Percentiles rank a stretch among this genome's conserved stretches.
Conservation (phyloP, 2,329 filamentous ascomycete genomes). For the Colletotrichum cereale region DNA sequence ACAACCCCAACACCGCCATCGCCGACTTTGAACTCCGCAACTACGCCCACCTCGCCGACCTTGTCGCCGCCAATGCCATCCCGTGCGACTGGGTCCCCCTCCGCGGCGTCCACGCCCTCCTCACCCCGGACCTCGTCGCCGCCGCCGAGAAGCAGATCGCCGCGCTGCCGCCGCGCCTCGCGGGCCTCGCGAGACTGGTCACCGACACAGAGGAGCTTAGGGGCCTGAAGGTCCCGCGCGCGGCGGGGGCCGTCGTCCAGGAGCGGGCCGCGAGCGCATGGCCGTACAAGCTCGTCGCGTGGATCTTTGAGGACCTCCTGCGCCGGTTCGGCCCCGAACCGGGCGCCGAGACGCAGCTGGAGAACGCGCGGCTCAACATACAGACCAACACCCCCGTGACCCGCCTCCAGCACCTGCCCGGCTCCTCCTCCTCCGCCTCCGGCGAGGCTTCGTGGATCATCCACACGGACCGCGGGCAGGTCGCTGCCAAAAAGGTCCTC, state of each 20-base stretch:
- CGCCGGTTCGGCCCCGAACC: conserved; percentile 40
- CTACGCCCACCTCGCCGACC: conserved; percentile 68
- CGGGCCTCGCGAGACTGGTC: conserved; percentile 58
- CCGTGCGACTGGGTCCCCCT: conserved; percentile 77
- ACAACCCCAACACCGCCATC: conserved; percentile 69
- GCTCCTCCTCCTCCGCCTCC: conserved; percentile 8
- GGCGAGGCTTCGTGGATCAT: conserved; percentile 65
- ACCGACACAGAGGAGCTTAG: conserved; percentile 56
- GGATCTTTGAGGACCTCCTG: conserved; percentile 73
- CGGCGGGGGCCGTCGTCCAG: conserved; percentile 74
- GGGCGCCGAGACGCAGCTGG: conserved; percentile 43
- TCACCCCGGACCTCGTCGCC: conserved; percentile 66
- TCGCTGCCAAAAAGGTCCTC: conserved; percentile 74
- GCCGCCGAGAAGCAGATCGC: conserved; percentile 64
- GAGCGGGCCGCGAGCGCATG: conserved; percentile 76
- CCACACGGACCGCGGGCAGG: conserved; percentile 76
- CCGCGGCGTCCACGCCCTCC: conserved; percentile 74
- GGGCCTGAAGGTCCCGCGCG: conserved; percentile 66
- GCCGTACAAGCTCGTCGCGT: conserved; percentile 87
- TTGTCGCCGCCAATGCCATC: conserved; percentile 69
- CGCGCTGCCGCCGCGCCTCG: conserved; percentile 71
- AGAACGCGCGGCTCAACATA: conserved; percentile 69
- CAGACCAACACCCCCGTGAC: conserved; percentile 80
- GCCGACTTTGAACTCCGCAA: conserved; percentile 80
- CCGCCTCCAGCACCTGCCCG: conserved; percentile 53